Evolutionary conservation across 805 yeast species (phyloP), one percentile per base, ranked within the genome.

Genomic region (Ogataea trehalophila): DNA sequence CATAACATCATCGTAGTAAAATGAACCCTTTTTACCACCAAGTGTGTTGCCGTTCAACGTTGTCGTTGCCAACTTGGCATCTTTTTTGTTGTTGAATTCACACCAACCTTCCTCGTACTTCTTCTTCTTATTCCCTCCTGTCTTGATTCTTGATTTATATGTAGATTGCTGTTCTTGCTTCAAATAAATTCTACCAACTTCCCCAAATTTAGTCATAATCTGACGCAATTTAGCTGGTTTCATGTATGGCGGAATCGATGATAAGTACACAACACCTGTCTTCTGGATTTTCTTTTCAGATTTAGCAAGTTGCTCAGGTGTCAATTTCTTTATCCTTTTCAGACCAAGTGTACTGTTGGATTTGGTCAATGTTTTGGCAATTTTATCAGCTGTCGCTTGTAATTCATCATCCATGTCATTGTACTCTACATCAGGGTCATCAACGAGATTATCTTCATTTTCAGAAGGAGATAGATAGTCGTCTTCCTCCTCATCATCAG

Each of bases 21-120:
- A 92, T 9, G 84, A 79, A 3, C 94, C 85, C 68, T 94, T 94
- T 60, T 84, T 89, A 37, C 98, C 99, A 26, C 98, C 99, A 33
- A 94, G 69, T 9, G 75, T 87, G 61, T 89, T 87, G 11, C 95
- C 96, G 61, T 94, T 94, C 60, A 94, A 69, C 0, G 97, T 85
- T 9, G 73, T 73, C 2, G 94, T 96, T 50, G 96, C 90, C 34
- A 89, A 66, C 62, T 92, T 92, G 1, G 98, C 99, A 58, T 89
- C 87, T 56, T 77, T 79, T 62, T 94, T 94, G 59, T 80, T 79
- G 23, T 76, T 70, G 66, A 87, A 94, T 68, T 94, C 99, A 7
- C 87, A 94, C 99, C 99, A 94, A 14, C 99, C 99, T 71, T 92
- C 99, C 29, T 85, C 87, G 61, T 79, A 94, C 69, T 79, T 85